Base-by-base conservation (phyloP, 352 stramenopile species). In the Phytophthora tubulina region DNA sequence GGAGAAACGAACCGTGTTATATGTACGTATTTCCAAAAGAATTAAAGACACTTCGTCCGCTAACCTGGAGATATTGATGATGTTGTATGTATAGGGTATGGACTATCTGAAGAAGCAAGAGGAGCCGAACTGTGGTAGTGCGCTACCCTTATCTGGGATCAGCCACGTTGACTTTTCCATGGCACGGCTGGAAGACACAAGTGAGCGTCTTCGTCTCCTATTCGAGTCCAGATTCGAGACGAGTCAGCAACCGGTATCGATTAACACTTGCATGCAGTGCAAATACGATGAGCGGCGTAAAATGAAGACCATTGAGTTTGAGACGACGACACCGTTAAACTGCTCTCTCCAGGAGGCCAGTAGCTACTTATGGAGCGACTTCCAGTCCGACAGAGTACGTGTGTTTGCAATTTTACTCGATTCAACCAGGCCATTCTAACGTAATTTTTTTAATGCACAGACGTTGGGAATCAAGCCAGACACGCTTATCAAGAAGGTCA, bases 1-100 rank as follows among this genome's bases (percentile, higher is more conserved):
- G 32, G 21, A 66, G 17, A 75, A 78, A 57, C 65, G 65, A 46
- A 61, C 53, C 3, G 42, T 67, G 14, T 42, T 78, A 7, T 57
- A 68, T 39, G 65, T 78, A 32, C 54, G 54, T 70, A 48, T 17
- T 50, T 45, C 5, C 0, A 17, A 2, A 21, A 35, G n/a, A 36
- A 15, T 14, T 63, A 3, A 56, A 46, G 17, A 27, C 1, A 27
- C 21, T 27, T 27, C 21, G 21, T 27, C 21, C 21, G 2, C 21
- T 27, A 27, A 4, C 4, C 13, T 44, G n/a, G 4, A 54, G 7
- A 30, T 27, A 15, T 31, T 13, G 8, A 32, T 10, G 21, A 7
- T n/a, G 9, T 14, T 32, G 45, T n/a, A 13, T 59, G 30, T 50
- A 15, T 31, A 74, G 45, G 58, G 59, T 1, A 64, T 73, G 58